phyloP scores from a whole-genome alignment of 2,329 filamentous ascomycete species.

The Talaromyces atroroseus region DNA sequence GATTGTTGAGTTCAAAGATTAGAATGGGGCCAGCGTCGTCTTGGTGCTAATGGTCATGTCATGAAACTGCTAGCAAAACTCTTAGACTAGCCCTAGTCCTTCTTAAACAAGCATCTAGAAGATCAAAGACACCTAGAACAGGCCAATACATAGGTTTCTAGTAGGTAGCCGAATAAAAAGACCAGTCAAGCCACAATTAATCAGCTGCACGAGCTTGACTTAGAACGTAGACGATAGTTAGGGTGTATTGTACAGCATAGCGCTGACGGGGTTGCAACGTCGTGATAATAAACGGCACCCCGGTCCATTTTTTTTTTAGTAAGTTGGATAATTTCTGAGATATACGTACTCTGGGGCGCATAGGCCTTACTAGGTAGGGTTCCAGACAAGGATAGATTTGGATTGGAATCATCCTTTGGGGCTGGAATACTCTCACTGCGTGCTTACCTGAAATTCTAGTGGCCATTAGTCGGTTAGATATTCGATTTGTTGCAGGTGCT shows the following conservation, averaged over 20 bases:
- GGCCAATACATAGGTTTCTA: not conserved
- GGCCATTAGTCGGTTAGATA: not conserved
- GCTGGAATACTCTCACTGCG: not conserved
- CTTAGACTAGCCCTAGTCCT: not conserved
- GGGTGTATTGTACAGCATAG: not conserved
- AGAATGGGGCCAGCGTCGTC: not conserved
- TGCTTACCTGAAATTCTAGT: not conserved
- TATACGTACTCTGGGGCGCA: not conserved
- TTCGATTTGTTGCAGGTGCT: not conserved
- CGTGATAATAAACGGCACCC: not conserved
- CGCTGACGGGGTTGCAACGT: constrained; percentile 2
- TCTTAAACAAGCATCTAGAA: not conserved
- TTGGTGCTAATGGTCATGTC: not conserved
- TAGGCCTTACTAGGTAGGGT: not conserved
- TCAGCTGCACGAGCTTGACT: no score
- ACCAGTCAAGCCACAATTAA: no score
- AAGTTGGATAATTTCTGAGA: not conserved
- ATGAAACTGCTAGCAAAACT: not conserved
- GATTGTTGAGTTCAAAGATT: not conserved
- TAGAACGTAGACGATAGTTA: not conserved
- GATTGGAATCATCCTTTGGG: not conserved
- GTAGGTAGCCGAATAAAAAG: not conserved
- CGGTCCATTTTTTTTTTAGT: not conserved
- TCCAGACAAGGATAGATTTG: not conserved
- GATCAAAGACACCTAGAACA: not conserved